Base-by-base conservation (phyloP, 1,284 basidiomycete species). In the Ganoderma lucidum region DNA sequence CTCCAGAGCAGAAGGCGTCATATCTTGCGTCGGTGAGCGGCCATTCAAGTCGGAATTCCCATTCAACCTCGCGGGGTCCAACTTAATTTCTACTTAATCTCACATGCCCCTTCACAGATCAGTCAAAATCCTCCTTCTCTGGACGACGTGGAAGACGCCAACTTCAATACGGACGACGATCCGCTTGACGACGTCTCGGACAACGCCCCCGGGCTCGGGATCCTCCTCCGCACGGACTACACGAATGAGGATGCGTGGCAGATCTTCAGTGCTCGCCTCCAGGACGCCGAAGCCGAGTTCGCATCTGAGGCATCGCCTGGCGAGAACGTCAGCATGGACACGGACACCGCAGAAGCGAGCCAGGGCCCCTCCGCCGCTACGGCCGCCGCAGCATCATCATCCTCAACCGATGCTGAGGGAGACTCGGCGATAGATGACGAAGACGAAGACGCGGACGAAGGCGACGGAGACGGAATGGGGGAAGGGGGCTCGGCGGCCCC, bases 151-250 rank as follows among this genome's bases (percentile, higher is more conserved):
- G 74, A 73, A 61, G 69, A 75, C 14, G 66, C 73, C 35, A 73
- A 73, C 42, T 76, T 83, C 51, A 75, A 75, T 53, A 79, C 80
- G 3, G 86, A 89, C 65, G 84, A 82, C 17, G 89, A 91, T 77
- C 81, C 86, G 8, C 72, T 80, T 56, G 85, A 86, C 71, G 76
- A 62, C 37, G 68, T 81, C 55, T 75, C 80, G 28, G 75, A 74
- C 58, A 77, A 82, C 62, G 78, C 74, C 5, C 77, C 77, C 0
- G 81, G 80, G 15, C 75, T 83, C 45, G 92, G 92, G 23, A 76
- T 93, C 68, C 77, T 93, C 56, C 77, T 93, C 23, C 87, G 92
- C 63, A 89, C 92, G 6, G 90, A 94, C 76, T 93, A 86, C 75
- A 83, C 87, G 2, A 80, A 92, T 75, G 90, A 93, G 44, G 80